A percentile compares a stretch with the other conserved stretches of the same genome.
These are phyloP conservation scores for Vitis hybrid DNA, from an alignment of 177 flowering plant species.

Conservation along the genomic window DNA sequence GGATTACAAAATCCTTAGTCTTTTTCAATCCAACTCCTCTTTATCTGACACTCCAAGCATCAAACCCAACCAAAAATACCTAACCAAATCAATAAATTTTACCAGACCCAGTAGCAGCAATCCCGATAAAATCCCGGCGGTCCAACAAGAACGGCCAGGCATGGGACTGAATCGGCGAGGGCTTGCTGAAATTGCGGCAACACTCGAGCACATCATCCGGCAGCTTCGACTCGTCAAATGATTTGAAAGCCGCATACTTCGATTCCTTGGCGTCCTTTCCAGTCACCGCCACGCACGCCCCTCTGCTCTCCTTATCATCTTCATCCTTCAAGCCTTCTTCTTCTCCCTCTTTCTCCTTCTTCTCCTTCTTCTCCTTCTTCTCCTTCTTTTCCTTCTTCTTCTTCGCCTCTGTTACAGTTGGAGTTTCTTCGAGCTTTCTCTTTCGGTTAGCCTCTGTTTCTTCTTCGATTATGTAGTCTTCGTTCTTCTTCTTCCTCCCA, in stretches of 20 bases:
- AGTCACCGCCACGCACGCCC: conserved; percentile 39
- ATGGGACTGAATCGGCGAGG: conserved; percentile 85
- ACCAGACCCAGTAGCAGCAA: conserved; percentile 83
- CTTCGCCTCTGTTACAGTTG: neutral
- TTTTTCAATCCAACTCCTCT: no score
- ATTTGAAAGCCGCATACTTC: conserved; percentile 48
- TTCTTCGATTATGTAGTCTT: neutral
- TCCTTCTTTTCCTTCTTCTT: conserved; percentile 24
- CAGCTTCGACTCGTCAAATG: conserved; percentile 51
- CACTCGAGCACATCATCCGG: conserved; percentile 68
- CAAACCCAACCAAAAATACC: no score
- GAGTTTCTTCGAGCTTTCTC: neutral
- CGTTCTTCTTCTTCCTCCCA: neutral
- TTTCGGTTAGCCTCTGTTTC: conserved; percentile 1
- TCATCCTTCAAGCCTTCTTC: neutral
- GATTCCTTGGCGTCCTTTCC: conserved; percentile 46
- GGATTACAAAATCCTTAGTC: no score
- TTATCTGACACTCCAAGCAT: no score
- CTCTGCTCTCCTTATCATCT: neutral
- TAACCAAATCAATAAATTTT: neutral
- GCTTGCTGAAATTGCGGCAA: conserved; percentile 65
- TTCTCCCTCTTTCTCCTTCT: conserved; percentile 8
- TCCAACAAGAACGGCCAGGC: conserved; percentile 91
- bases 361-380: conserved; percentile 25
- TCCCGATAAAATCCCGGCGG: conserved; percentile 72